phyloP scores from a whole-genome alignment of 306 rosid genomes.

The Inga oerstediana region DNA sequence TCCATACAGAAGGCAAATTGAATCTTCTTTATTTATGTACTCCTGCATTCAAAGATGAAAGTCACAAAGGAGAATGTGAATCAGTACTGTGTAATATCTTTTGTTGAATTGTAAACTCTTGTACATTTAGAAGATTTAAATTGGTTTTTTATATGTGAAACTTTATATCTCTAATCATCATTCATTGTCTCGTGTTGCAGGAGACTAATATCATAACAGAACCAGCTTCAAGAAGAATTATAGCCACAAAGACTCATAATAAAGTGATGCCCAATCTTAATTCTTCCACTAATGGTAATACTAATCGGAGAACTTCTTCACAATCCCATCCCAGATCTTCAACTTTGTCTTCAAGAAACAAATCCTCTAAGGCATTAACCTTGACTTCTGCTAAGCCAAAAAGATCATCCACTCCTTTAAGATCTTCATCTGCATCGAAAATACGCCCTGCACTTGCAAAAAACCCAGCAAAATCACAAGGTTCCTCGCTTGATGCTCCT shows the following conservation, averaged over 20 bases:
- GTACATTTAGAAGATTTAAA: background rate
- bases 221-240: background rate
- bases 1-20: background rate
- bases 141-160: background rate
- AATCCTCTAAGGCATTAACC: background rate
- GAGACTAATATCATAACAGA: background rate
- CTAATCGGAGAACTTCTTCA: background rate
- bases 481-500: background rate
- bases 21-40: background rate
- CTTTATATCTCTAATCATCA: background rate
- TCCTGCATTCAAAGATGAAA: background rate
- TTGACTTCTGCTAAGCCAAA: background rate
- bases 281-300: background rate
- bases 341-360: background rate
- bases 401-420: background rate
- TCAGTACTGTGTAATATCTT: background rate
- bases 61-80: background rate
- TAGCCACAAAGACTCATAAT: background rate
- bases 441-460: background rate
- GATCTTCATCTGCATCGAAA: background rate
- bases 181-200: background rate
- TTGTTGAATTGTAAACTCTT: too few relatives aligned
- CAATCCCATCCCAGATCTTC: background rate
- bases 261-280: background rate
- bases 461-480: background rate